These are phyloP conservation scores for Ogataea pini DNA, from an alignment of 805 yeast species.

Conservation along the genomic window DNA sequence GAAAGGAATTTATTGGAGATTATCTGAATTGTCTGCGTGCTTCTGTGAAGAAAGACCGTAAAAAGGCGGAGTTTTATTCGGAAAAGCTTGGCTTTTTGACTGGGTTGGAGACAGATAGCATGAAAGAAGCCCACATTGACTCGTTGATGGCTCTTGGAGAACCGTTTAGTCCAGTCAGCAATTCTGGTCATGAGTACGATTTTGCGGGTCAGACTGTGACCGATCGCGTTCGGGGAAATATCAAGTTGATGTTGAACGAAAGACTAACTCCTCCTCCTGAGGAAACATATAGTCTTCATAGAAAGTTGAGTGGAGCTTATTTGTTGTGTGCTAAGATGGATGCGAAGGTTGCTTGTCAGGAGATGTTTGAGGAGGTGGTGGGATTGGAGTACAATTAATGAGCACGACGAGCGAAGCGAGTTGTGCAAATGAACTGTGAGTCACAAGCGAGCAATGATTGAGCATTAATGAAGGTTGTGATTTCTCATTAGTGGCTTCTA, in stretches of 20 bases:
- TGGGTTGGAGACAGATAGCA: conserved; percentile 82
- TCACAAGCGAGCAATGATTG: too few species aligned
- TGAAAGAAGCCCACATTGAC: conserved; percentile 91
- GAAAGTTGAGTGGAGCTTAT: conserved; percentile 93
- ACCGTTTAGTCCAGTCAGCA: conserved; percentile 67
- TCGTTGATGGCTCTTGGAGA: conserved; percentile 90
- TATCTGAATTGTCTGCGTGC: conserved; percentile 75
- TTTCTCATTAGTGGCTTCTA: too few species aligned
- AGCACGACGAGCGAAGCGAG: neutral
- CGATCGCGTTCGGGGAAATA: conserved; percentile 85
- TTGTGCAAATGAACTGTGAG: neutral
- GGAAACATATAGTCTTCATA: conserved; percentile 94
- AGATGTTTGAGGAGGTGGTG: conserved; percentile 74
- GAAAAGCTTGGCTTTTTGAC: conserved; percentile 82
- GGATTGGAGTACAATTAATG: conserved; percentile 43
- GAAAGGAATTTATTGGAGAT: conserved; percentile 62
- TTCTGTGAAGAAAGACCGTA: conserved; percentile 69
- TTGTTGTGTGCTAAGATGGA: conserved; percentile 81
- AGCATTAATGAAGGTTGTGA: neutral
- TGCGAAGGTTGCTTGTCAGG: conserved; percentile 80
- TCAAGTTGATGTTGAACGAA: conserved; percentile 86
- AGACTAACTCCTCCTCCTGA: conserved; percentile 97
- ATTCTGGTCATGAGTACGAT: conserved; percentile 56
- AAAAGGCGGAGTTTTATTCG: conserved; percentile 63
- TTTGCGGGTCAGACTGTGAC: conserved; percentile 88